A percentile compares a stretch with the other conserved stretches of the same genome.
phyloP scores from a whole-genome alignment of 768 basidiomycete species.

The Tephrocybe sp. region DNA sequence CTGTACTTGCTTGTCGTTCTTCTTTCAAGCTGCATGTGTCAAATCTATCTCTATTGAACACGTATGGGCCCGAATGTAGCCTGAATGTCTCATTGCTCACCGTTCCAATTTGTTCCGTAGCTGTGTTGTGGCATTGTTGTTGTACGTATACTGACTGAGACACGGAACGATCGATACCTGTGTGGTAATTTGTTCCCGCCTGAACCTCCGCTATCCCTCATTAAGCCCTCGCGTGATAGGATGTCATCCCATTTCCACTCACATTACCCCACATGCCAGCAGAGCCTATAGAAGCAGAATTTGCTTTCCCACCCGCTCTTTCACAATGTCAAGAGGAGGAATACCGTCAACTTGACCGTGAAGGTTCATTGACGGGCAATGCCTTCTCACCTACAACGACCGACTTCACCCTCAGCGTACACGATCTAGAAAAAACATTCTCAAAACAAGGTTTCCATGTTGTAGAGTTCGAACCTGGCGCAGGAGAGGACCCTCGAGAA shows the following conservation, averaged over 20 bases:
- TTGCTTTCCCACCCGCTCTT: constrained; percentile 9
- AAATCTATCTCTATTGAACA: no score
- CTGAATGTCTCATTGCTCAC: no score
- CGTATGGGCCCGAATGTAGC: no score
- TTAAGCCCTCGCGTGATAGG: neutral
- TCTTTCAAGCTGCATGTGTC: no score
- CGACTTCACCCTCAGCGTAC: constrained; percentile 3
- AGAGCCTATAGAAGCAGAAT: constrained; percentile 12
- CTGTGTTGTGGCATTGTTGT: no score
- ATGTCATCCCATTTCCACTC: neutral
- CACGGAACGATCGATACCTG: constrained; percentile 5
- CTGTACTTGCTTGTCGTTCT: no score
- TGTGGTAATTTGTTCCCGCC: neutral
- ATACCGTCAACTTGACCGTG: constrained; percentile 7
- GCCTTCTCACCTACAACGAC: neutral
- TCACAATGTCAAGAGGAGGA: constrained; percentile 10
- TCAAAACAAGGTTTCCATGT: constrained; percentile 4
- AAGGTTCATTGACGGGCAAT: constrained; percentile 6
- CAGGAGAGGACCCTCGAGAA: constrained; percentile 13
- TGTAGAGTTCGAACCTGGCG: constrained; percentile 8
- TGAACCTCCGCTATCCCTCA: neutral
- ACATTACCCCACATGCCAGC: constrained; percentile 5
- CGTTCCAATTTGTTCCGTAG: no score
- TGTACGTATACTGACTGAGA: neutral
- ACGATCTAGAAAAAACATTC: constrained; percentile 10